Percentiles rank a stretch among this genome's conserved stretches.
Evolutionary conservation across 1,284 basidiomycete species (phyloP).

Genomic region (Boletus austroedulis): DNA sequence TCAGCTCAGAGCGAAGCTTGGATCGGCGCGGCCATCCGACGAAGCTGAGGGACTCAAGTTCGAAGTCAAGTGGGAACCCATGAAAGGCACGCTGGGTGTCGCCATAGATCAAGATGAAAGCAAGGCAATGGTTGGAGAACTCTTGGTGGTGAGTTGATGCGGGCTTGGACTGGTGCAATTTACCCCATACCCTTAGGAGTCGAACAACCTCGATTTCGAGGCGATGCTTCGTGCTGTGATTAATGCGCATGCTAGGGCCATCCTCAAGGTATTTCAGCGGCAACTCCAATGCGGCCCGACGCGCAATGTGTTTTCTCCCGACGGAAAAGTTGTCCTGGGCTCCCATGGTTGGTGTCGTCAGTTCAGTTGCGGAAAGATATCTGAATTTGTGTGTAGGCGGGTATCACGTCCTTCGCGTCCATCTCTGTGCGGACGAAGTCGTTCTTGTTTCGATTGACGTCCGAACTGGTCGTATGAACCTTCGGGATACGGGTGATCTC

Average conservation of each 20-base stretch:
- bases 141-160: conserved; percentile 44
- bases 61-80: conserved; percentile 66
- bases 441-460: conserved; percentile 70
- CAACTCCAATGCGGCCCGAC: conserved; percentile 50
- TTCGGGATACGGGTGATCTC: conserved; percentile 73
- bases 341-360: conserved; percentile 46
- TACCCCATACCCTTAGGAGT: conserved; percentile 43
- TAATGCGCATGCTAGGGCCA: conserved; percentile 55
- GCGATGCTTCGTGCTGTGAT: conserved; percentile 57
- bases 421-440: conserved; percentile 69
- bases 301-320: conserved; percentile 56
- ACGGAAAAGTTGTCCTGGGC: conserved; percentile 53
- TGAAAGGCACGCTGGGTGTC: conserved; percentile 57
- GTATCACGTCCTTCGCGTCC: conserved; percentile 55
- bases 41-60: conserved; percentile 60
- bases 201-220: conserved; percentile 70
- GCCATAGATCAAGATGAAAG: conserved; percentile 45
- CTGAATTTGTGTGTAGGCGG: conserved; percentile 37
- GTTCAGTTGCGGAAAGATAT: background rate
- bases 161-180: background rate
- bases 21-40: conserved; percentile 56
- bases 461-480: conserved; percentile 65
- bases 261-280: conserved; percentile 53
- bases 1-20: conserved; percentile 60
- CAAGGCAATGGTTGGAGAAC: conserved; percentile 40